Evolutionary conservation across 768 basidiomycete species (phyloP).

Genomic region (Suillus hirtellus): DNA sequence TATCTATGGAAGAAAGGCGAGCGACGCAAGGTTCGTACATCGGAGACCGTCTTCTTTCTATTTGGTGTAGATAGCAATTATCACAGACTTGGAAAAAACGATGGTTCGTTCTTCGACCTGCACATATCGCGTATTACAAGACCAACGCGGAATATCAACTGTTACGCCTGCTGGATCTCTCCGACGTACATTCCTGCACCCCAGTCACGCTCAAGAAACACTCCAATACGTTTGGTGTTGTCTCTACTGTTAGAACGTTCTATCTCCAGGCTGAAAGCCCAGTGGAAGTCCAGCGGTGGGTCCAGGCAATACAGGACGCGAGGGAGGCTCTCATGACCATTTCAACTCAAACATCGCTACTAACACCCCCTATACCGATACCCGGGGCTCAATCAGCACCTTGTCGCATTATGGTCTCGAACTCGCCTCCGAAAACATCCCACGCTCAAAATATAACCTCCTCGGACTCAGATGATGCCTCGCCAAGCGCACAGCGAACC

Average conservation of each 20-base stretch:
- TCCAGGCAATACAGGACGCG: constrained; percentile 76
- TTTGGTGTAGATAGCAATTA: constrained; percentile 13
- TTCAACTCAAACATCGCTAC: constrained; percentile 55
- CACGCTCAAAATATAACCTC: constrained; percentile 60
- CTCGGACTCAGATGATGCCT: constrained; percentile 78
- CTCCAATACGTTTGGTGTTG: constrained; percentile 85
- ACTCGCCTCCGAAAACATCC: constrained; percentile 48
- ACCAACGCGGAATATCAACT: constrained; percentile 92
- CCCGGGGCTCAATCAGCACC: constrained; percentile 37
- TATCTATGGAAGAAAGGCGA: constrained; percentile 99
- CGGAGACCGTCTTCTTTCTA: constrained; percentile 10
- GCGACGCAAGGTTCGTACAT: constrained; percentile 78
- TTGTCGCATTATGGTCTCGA: constrained; percentile 38
- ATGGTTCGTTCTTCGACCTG: constrained; percentile 94
- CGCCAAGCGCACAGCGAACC: constrained; percentile 44
- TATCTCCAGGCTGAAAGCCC: constrained; percentile 80
- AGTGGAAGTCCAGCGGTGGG: constrained; percentile 82
- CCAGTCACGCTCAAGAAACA: constrained; percentile 88
- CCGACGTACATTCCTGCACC: constrained; percentile 88
- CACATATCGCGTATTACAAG: constrained; percentile 96
- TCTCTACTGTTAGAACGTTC: constrained; percentile 87
- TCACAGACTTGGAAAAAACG: constrained; percentile 97
- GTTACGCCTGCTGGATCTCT: constrained; percentile 81
- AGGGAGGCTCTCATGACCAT: constrained; percentile 63
- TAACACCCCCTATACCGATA: constrained; percentile 54